Evolutionary conservation across 345 rosid species (phyloP), one percentile per base, ranked within the genome.

Genomic region (Kandelia obovata): DNA sequence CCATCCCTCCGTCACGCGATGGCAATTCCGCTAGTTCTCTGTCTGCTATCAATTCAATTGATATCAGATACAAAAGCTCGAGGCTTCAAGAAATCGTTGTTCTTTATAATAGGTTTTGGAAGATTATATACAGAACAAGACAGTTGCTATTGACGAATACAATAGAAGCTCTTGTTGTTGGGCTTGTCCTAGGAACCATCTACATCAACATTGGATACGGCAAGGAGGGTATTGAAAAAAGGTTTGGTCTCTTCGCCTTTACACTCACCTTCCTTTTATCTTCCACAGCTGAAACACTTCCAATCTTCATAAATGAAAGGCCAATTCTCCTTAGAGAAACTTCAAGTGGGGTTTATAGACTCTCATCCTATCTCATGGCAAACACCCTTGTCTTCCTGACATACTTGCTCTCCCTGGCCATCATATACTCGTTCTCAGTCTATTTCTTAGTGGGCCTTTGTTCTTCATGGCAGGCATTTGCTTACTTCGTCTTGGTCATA

Each of bases 251-350:
- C n/a, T 91, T 93, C 53, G 98, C 98, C 20, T 93, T 93, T 80
- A 91, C 96, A 2, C 96, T 93, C 72, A 93, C 98, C 0, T 93
- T 93, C 67, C 98, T 91, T 65, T 92, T 93, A 60, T 93, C 98
- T 30, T 85, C 96, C 47, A 91, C 92, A n/a, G 91, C 97, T 0
- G 97, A 93, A 74, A 88, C 97, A 26, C 94, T 94, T 3, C 97
- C 98, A 0, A 85, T 94, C 77, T 94, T 91, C 88, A 86, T 94
- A 79, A 87, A 88, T 69, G 97, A 91, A 79, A 78, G 98, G 68
- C 95, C 92, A 6, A 88, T 94, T 67, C 73, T 94, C 20, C 66
- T 94, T 8, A 75, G 88, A 68, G 97, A 94, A 79, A 80, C 97
- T 27, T 91, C 98, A 0, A 84, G 92, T 27, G 97, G 98, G 2